Base-by-base conservation (phyloP, 768 basidiomycete species). In the Candolleomyces aberdarensis region DNA sequence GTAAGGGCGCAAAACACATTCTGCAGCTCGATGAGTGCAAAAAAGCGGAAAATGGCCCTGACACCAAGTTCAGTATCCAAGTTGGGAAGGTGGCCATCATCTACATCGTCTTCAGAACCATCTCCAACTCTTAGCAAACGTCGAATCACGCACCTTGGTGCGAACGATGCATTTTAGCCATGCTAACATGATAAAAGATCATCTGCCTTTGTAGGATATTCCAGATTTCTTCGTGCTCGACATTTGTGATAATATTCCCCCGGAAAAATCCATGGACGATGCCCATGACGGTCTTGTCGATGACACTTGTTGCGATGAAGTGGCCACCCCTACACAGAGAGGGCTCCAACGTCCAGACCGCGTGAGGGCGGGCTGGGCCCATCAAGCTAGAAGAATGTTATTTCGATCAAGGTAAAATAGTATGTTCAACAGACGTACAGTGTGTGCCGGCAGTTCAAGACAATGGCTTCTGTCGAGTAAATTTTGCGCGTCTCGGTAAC, bases 311-410 rank as follows among this genome's bases (percentile, higher is more conserved):
- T 0, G 63, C n/a, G 46, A 68, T 69, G 31, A 62, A 71, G 52
- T 72, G 70, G 2, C 67, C 64, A 0, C 71, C 70, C 15, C 49
- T 39, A n/a, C 64, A 69, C 1, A 72, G 65, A 8, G 67, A 36
- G 47, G 63, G 3, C 2, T 61, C 60, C 1, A 59, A 36, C 0
- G 66, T 66, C 15, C 53, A 59, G 1, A 67, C 66, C 0, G 53
- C 41, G 40, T 70, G 68, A 0, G 61, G 40, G 4, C 55, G 65
- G 15, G 65, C 64, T 1, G 72, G 69, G 0, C 58, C 40, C 65
- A 73, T 65, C 15, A 58, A 49, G 7, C 63, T 66, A 19, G 1
- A 40, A 20, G 9, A 14, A 20, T 5, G 29, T 22, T 10, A 22
- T 14, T 20, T 15, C 15, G 10, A 20, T 49, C n/a, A n/a, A 50